Percentiles rank a stretch among this genome's conserved stretches.
Evolutionary conservation across 495 filamentous ascomycete species (phyloP).

Genomic region (Jackrogersella minutella): DNA sequence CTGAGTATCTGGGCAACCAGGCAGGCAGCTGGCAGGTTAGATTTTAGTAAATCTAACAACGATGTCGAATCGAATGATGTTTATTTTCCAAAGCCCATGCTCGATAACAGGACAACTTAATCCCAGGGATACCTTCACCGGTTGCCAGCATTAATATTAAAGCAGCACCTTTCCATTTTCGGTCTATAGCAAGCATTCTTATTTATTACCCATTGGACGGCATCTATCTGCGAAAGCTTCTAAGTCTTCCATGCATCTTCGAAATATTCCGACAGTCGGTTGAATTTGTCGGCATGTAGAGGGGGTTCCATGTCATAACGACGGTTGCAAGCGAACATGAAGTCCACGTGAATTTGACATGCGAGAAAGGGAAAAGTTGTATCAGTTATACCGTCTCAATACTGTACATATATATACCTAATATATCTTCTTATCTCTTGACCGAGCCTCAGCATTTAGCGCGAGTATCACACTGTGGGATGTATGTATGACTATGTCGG

Average conservation of each 20-base stretch:
- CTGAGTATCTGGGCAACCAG: constrained; percentile 5
- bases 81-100: constrained; percentile 12
- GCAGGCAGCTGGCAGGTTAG: background rate
- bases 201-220: constrained; percentile 7
- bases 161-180: constrained; percentile 13
- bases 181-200: constrained; percentile 5
- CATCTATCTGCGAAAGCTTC: constrained; percentile 21
- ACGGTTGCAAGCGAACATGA: constrained; percentile 16
- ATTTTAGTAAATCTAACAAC: constrained; percentile 18
- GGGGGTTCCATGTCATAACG: constrained; percentile 1
- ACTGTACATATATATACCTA: background rate
- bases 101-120: background rate
- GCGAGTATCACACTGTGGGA: background rate
- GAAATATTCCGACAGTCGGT: constrained; percentile 30
- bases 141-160: constrained; percentile 28
- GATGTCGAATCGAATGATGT: constrained; percentile 20
- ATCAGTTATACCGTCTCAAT: constrained; percentile 16
- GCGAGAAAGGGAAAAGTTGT: constrained; percentile 15
- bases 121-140: constrained; percentile 15
- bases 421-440: constrained; percentile 11
- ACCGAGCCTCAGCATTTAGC: constrained; percentile 11
- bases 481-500: constrained; percentile 19
- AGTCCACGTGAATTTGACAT: constrained; percentile 26
- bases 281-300: background rate
- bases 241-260: constrained; percentile 39